phyloP scores from a whole-genome alignment of 2,329 filamentous ascomycete genomes.

The Chaetoscypha palmicola region DNA sequence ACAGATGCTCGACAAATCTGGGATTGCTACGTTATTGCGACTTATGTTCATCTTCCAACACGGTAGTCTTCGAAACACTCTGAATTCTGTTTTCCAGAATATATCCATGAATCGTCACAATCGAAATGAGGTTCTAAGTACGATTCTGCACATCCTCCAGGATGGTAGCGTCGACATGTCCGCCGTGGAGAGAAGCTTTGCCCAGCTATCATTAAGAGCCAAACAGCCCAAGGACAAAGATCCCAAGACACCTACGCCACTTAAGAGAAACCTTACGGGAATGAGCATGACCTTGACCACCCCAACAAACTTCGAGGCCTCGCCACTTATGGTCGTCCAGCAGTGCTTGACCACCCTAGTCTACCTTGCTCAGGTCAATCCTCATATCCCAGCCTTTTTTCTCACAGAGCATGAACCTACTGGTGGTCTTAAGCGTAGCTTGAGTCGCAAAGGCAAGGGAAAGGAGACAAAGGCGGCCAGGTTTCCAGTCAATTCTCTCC shows the following conservation, averaged over 20 bases:
- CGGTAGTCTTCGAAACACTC: slow-evolving; percentile 72
- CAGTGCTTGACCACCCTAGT: slow-evolving; percentile 85
- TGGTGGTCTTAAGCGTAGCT: slow-evolving; percentile 66
- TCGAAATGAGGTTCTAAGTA: slow-evolving; percentile 85
- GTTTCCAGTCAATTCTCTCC: slow-evolving; percentile 85
- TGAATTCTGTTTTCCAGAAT: slow-evolving; percentile 83
- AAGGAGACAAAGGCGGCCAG: slow-evolving; percentile 80
- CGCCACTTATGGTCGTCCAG: slow-evolving; percentile 89
- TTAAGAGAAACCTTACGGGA: slow-evolving; percentile 68
- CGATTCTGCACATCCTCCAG: slow-evolving; percentile 85
- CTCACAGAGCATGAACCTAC: slow-evolving; percentile 85
- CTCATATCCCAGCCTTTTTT: slow-evolving; percentile 85
- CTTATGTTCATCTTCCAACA: slow-evolving; percentile 97
- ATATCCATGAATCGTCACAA: slow-evolving; percentile 97
- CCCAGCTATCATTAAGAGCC: slow-evolving; percentile 83
- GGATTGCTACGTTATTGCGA: slow-evolving; percentile 91
- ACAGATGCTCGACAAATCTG: slow-evolving; percentile 94
- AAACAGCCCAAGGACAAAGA: slow-evolving; percentile 63
- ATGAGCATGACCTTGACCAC: slow-evolving; percentile 34
- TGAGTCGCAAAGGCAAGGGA: slow-evolving; percentile 77
- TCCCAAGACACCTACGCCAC: slow-evolving; percentile 69
- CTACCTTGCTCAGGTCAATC: slow-evolving; percentile 76
- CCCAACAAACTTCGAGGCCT: slow-evolving; percentile 73
- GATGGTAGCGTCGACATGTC: slow-evolving; percentile 91
- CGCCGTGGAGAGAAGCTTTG: slow-evolving; percentile 92